Conservation (phyloP, 2,329 filamentous ascomycete species). For the Pseudocercospora vitis region DNA sequence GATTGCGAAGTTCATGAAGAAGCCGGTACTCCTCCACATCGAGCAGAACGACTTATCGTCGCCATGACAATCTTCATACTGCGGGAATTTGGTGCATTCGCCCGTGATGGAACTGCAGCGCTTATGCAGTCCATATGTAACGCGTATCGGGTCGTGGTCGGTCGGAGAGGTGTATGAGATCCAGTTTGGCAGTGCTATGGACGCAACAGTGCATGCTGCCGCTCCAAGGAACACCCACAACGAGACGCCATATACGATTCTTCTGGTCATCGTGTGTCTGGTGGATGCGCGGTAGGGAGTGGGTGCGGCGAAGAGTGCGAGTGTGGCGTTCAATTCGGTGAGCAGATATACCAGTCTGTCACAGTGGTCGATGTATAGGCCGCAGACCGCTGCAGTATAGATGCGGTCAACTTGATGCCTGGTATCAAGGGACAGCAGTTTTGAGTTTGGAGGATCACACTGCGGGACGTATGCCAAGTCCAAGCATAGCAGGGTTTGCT, state of each 20-base stretch:
- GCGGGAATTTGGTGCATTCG: constrained; percentile 66
- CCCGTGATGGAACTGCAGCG: constrained; percentile 72
- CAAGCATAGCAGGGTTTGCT: too few relatives aligned
- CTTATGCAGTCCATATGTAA: constrained; percentile 75
- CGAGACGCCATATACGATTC: constrained; percentile 51
- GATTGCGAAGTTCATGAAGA: constrained; percentile 79
- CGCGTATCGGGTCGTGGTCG: constrained; percentile 53
- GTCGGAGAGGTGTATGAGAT: constrained; percentile 52
- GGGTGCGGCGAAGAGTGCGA: too few relatives aligned
- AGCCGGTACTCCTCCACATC: constrained; percentile 86
- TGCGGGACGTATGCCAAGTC: too few relatives aligned
- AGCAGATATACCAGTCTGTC: too few relatives aligned
- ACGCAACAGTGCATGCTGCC: constrained; percentile 68
- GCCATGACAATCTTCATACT: constrained; percentile 64
- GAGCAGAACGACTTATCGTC: constrained; percentile 78
- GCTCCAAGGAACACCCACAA: constrained; percentile 54
- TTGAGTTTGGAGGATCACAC: too few relatives aligned
- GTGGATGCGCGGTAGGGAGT: too few relatives aligned
- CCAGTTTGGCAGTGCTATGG: constrained; percentile 71
- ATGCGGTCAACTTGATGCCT: too few relatives aligned
- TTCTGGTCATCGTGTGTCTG: constrained; percentile 51
- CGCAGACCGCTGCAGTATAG: too few relatives aligned
- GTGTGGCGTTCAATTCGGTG: too few relatives aligned
- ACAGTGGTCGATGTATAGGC: too few relatives aligned
- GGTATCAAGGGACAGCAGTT: too few relatives aligned